Evolutionary conservation across 345 rosid genomes (phyloP), one percentile per base, ranked within the genome.

Genomic region (Camelina sativa): DNA sequence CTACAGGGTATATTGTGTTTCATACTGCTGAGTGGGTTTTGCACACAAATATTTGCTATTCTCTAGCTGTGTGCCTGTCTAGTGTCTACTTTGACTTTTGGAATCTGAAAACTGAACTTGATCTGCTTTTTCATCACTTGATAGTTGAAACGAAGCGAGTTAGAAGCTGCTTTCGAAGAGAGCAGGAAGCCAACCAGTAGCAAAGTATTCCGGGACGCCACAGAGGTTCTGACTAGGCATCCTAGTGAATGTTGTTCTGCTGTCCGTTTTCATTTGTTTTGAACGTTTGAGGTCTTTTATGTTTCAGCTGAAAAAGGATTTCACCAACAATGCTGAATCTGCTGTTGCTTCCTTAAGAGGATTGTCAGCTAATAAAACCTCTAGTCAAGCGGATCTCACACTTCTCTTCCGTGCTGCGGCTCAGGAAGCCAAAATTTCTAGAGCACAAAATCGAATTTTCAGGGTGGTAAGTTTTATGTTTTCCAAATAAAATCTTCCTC

Each of bases 371-470:
- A 76, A 91, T 73, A 71, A 86, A 28, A 79, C 91, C 50, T 81
- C 85, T 69, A 88, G 87, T 65, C 87, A 83, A 80, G 95, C 93
- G n/a, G 98, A 94, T 86, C 91, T 94, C 74, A 88, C 93, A 48
- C 84, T 80, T 74, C 79, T 94, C 12, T 91, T 91, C 76, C 86
- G 90, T 9, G 62, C 82, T 48, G 98, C 97, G 0, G 95, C 97
- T 82, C 91, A 87, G 38, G 93, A 87, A 82, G 96, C 98, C 5
- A 89, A 83, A 83, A 84, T 74, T 69, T 91, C 96, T n/a, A 86
- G 82, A 71, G 75, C 83, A 6, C 93, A 90, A 51, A 83, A 86
- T 67, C 92, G 97, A 38, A 85, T 90, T 72, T 71, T 94, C 54
- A 85, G 96, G 46, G 95, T 94, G 95, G 98, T 91, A 81, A 79